Evolutionary conservation across 2,329 filamentous ascomycete genomes (phyloP).

Genomic region (Claviceps humidiphila): DNA sequence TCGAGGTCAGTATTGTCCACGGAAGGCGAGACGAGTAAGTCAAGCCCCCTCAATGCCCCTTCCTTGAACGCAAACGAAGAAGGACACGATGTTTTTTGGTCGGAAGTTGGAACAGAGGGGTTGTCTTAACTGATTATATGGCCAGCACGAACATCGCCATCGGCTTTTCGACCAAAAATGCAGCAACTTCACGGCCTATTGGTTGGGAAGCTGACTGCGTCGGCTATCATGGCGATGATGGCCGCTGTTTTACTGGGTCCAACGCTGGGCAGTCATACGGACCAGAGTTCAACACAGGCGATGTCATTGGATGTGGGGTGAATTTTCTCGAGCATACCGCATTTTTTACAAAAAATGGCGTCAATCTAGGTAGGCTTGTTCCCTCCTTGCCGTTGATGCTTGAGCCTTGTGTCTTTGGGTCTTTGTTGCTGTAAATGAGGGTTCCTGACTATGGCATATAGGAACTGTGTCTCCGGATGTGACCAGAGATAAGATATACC

Average conservation of each 20-base stretch:
- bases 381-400: background rate
- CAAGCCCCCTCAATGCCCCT: background rate
- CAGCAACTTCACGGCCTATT: slow-evolving; percentile 41
- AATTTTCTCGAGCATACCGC: slow-evolving; percentile 51
- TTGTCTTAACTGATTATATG: slow-evolving; percentile 4
- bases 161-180: slow-evolving; percentile 44
- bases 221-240: slow-evolving; percentile 59
- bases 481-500: slow-evolving; percentile 49
- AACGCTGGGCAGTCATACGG: slow-evolving; percentile 45
- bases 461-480: slow-evolving; percentile 60
- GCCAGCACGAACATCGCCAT: slow-evolving; percentile 46
- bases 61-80: background rate
- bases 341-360: slow-evolving; percentile 58
- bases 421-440: background rate
- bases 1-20: slow-evolving; percentile 49
- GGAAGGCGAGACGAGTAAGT: slow-evolving; percentile 44
- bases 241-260: slow-evolving; percentile 44
- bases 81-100: too few relatives aligned
- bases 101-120: too few relatives aligned
- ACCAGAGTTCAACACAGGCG: slow-evolving; percentile 39
- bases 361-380: slow-evolving; percentile 33
- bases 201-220: slow-evolving; percentile 58
- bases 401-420: background rate
- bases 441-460: slow-evolving; percentile 18
- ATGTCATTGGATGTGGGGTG: slow-evolving; percentile 51